phyloP scores from a whole-genome alignment of 2,329 filamentous ascomycete species.

The Aspergillus candidus region DNA sequence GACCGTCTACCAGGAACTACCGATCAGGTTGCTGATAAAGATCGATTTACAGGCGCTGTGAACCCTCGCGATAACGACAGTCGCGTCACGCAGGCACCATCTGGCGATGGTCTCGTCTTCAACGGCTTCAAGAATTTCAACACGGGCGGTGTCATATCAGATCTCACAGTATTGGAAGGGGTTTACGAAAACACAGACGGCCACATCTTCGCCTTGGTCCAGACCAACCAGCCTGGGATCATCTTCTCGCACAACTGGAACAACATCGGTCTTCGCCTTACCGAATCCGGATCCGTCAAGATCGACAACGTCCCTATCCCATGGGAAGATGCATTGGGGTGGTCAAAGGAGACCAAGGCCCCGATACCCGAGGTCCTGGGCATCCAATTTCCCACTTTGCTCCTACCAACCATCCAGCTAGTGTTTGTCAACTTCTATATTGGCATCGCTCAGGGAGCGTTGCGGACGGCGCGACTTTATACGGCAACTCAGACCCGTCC shows the following conservation, averaged over 20 bases:
- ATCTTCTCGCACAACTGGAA: conserved; percentile 55
- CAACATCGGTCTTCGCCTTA: conserved; percentile 57
- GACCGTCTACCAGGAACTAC: no score
- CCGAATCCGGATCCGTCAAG: conserved; percentile 57
- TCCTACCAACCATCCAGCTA: conserved; percentile 59
- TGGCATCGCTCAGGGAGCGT: conserved; percentile 55
- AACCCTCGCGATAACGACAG: conserved; percentile 58
- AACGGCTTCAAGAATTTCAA: conserved; percentile 62
- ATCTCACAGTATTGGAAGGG: conserved; percentile 61
- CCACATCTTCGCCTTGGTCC: conserved; percentile 59
- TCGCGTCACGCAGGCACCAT: conserved; percentile 47
- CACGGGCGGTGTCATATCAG: conserved; percentile 60
- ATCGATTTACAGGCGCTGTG: conserved; percentile 41
- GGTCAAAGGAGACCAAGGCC: conserved; percentile 47
- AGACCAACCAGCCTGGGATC: conserved; percentile 54
- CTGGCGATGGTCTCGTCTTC: conserved; percentile 53
- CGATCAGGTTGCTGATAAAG: no score
- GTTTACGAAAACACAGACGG: conserved; percentile 52
- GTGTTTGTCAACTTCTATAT: conserved; percentile 63
- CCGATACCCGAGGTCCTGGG: conserved; percentile 47
- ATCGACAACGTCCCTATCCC: conserved; percentile 53
- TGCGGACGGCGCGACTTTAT: conserved; percentile 52
- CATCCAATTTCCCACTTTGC: conserved; percentile 51
- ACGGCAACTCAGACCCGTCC: conserved; percentile 53
- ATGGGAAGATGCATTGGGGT: conserved; percentile 59